Conservation (phyloP, 768 basidiomycete genomes). For the Leccinum imitatum region DNA sequence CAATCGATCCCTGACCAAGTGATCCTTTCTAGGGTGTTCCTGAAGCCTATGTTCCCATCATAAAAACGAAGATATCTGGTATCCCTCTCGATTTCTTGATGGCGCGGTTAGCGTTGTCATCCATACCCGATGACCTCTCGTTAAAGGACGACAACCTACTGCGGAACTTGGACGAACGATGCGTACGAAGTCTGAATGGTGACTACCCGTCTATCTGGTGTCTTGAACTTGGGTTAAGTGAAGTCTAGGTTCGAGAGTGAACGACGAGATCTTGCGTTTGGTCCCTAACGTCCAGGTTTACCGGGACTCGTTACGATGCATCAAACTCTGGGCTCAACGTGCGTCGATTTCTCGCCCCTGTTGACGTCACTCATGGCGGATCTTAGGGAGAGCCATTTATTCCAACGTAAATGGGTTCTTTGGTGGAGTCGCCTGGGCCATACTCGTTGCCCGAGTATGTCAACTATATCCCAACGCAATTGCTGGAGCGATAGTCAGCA, state of each 20-base stretch:
- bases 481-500: conserved; percentile 93
- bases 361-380: conserved; percentile 8
- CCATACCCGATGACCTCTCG: conserved; percentile 90
- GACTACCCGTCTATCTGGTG: conserved; percentile 7
- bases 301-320: conserved; percentile 91
- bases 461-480: conserved; percentile 95
- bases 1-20: conserved; percentile 3
- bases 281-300: conserved; percentile 95
- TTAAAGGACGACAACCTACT: conserved; percentile 89
- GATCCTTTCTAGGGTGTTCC: conserved; percentile 74
- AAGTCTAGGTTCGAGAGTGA: conserved; percentile 82
- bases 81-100: conserved; percentile 94
- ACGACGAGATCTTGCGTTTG: conserved; percentile 91
- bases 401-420: conserved; percentile 98
- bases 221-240: conserved; percentile 13
- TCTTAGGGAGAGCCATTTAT: conserved; percentile 88
- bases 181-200: conserved; percentile 94
- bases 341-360: conserved; percentile 31
- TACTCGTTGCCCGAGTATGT: conserved; percentile 98
- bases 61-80: conserved; percentile 87
- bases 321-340: conserved; percentile 98
- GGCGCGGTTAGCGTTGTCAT: conserved; percentile 81
- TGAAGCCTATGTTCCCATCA: conserved; percentile 94
- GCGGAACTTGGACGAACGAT: conserved; percentile 90
- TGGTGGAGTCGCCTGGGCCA: conserved; percentile 98